Percentiles rank a stretch among this genome's conserved stretches.
These are phyloP conservation scores for Fusarium sulawesiense DNA, from an alignment of 2,329 filamentous ascomycete species.

Conservation along the genomic window DNA sequence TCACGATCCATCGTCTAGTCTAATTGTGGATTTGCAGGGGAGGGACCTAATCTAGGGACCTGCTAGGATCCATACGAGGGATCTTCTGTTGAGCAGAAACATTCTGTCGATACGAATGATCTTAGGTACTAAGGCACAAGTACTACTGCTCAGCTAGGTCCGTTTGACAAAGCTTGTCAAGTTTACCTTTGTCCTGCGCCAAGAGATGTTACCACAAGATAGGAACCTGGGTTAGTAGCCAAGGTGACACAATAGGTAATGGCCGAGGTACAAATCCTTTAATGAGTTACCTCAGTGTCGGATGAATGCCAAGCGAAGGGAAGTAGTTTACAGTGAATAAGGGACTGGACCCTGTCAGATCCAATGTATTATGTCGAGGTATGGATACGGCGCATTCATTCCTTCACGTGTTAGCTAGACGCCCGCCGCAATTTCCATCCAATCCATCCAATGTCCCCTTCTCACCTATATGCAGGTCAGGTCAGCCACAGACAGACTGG, in stretches of 20 bases:
- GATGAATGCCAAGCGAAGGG: conserved; percentile 39
- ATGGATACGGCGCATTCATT: conserved; percentile 34
- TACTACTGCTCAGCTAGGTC: background rate
- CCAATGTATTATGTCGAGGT: conserved; percentile 16
- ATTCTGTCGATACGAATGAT: background rate
- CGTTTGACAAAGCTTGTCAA: background rate
- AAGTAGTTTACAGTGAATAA: conserved; percentile 18
- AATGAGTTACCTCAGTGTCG: background rate
- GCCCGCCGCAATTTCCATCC: conserved; percentile 33
- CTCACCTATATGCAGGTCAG: conserved; percentile 10
- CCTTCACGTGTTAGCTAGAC: conserved; percentile 36
- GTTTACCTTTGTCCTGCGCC: background rate
- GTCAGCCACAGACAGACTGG: conserved; percentile 27
- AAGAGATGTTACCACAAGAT: background rate
- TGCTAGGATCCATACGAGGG: conserved; percentile 6
- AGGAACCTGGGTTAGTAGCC: background rate
- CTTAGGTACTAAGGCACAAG: background rate
- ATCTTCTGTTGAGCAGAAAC: background rate
- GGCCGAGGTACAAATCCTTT: background rate
- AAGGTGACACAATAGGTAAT: background rate
- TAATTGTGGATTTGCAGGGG: conserved; percentile 25
- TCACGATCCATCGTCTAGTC: conserved; percentile 29
- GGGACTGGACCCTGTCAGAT: conserved; percentile 29
- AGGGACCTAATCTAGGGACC: conserved; percentile 1
- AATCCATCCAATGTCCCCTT: conserved; percentile 28